Base-by-base conservation (phyloP, 164 flowering plant species). In the Warburgia ugandensis region DNA sequence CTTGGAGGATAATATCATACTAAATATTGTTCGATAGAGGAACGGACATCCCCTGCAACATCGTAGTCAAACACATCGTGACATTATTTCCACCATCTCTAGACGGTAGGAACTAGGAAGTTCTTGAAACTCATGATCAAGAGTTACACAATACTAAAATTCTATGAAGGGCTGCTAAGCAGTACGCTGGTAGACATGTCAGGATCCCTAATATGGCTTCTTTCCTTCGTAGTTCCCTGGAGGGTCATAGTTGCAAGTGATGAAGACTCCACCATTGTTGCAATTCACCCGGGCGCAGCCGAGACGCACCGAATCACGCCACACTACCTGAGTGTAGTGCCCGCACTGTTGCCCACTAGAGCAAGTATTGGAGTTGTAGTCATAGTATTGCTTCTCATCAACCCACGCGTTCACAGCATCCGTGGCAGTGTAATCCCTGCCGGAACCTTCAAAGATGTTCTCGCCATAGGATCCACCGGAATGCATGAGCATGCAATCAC, bases 241-340 rank as follows among this genome's bases (percentile, higher is more conserved):
- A 11, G 56, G 56, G 27, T 9, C n/a, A n/a, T 53, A 53, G 56
- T 53, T 53, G 47, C 56, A 53, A n/a, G 19, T 53, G 26, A 53
- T 53, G 47, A 53, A 53, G 23, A 53, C 11, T 9, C 36, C 61
- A 0, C 70, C 68, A 29, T 35, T 74, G 52, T 37, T 58, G 49
- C 81, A 77, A 45, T 6, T 16, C 25, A 63, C 73, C 35, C 61
- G 62, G 16, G 75, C 79, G 36, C 81, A 77, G 2, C 82, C 82
- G 0, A 77, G 41, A 0, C 63, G 54, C 14, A 62, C 62, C 1
- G 82, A 63, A 17, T 72, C 53, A 2, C 58, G 48, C 82, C 79
- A 77, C 4, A 77, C 72, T 36, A 76, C 76, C 73, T 76, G 56
- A n/a, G n/a, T n/a, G n/a, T n/a, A n/a, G n/a, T n/a, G n/a, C n/a